A percentile compares a stretch with the other conserved stretches of the same genome.
These are phyloP conservation scores for Candida glucosophila DNA, from an alignment of 1,139 yeast species.

Conservation along the genomic window DNA sequence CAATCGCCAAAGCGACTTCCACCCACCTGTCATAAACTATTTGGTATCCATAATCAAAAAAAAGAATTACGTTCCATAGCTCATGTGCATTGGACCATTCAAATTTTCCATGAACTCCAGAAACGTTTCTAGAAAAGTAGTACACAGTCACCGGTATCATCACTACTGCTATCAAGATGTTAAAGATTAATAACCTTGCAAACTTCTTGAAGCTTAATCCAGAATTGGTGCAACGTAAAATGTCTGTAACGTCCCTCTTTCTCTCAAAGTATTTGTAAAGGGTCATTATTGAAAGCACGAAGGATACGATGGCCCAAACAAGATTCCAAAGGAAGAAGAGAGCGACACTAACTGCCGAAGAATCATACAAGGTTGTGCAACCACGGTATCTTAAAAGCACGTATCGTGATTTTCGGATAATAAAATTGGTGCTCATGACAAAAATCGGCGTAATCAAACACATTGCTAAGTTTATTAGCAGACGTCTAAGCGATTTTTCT, in stretches of 20 bases:
- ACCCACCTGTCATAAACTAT: slow-evolving; percentile 39
- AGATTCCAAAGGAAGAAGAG: slow-evolving; percentile 58
- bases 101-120: slow-evolving; percentile 16
- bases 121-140: slow-evolving; percentile 34
- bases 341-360: slow-evolving; percentile 41
- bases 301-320: slow-evolving; percentile 54
- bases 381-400: slow-evolving; percentile 55
- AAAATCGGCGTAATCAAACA: slow-evolving; percentile 58
- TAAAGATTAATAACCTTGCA: slow-evolving; percentile 58
- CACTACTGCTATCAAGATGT: slow-evolving; percentile 51
- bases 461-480: slow-evolving; percentile 45
- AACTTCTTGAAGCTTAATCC: slow-evolving; percentile 61
- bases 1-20: slow-evolving; percentile 47
- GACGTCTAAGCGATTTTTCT: slow-evolving; percentile 27
- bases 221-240: slow-evolving; percentile 68
- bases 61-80: slow-evolving; percentile 34
- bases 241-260: slow-evolving; percentile 63
- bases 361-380: slow-evolving; percentile 42
- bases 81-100: slow-evolving; percentile 34
- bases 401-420: slow-evolving; percentile 54
- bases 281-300: slow-evolving; percentile 48
- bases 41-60: slow-evolving; percentile 14
- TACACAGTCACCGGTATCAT: slow-evolving; percentile 59
- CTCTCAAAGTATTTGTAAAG: slow-evolving; percentile 44
- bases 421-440: slow-evolving; percentile 49